Base-by-base conservation (phyloP, 345 rosid genomes). In the Sapria himalayana region DNA sequence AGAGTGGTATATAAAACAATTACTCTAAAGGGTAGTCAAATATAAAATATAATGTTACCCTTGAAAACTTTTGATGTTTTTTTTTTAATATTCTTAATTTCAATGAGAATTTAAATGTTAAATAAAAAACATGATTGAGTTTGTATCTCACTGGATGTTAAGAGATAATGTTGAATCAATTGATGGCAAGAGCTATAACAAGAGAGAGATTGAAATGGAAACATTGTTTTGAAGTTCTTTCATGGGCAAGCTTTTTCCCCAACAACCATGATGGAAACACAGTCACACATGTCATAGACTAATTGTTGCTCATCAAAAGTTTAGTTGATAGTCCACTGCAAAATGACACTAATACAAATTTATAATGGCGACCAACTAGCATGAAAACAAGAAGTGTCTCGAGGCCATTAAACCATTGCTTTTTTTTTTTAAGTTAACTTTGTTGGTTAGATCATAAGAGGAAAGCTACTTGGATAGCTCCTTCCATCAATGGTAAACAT, bases 271-370 rank as follows among this genome's bases (percentile, higher is more conserved):
- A 68, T 60, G 36, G 99, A 84, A 54, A 64, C 57, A 57, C 95
- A 79, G 67, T 86, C 86, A 34, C 92, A 84, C 48, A 79, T 84
- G 93, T 89, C 99, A n/a, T n/a, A n/a, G n/a, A n/a, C n/a, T n/a
- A n/a, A n/a, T 92, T 92, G 2, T 66, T 89, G 41, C 91, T 84
- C 33, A 86, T 89, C 48, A 68, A 93, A 25, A 92, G 95, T 56
- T 82, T 95, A 48, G 91, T 84, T 43, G 99, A 89, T 47, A 93
- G 84, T 39, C 95, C 93, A 7, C 75, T 82, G 43, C 74, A 86
- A 60, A 82, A 79, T 64, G n/a, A n/a, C n/a, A 59, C 92, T 14
- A 77, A 92, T 45, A 92, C 93, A 52, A 89, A 70, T 63, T 62
- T 89, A 61, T 82, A 73, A 61, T 89, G 98, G 98, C 71, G 93